Evolutionary conservation across 257 asterid genomes (phyloP).

Genomic region (Ligustrum vulgare): DNA sequence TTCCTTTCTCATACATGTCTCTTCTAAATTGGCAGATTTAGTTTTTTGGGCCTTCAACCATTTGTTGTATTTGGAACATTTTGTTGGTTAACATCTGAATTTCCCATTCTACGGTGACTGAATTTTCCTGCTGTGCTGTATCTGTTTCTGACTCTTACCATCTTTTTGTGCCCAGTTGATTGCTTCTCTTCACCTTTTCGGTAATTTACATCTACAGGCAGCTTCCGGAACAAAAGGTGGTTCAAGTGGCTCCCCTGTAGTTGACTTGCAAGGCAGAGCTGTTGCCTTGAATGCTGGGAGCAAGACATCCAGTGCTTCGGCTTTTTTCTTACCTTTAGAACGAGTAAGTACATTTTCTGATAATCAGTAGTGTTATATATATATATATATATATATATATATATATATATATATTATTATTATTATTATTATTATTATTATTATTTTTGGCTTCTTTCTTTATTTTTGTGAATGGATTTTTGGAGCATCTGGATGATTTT

Average conservation of each 20-base stretch:
- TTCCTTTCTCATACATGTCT: neutral
- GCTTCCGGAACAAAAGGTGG: conserved; percentile 99
- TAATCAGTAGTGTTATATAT: neutral
- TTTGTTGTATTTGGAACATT: neutral
- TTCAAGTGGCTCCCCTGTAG: conserved; percentile 99
- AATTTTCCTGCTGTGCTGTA: conserved; percentile 12
- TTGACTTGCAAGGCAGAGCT: conserved; percentile 98
- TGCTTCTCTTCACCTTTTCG: conserved; percentile 8
- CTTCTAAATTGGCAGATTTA: conserved; percentile 5
- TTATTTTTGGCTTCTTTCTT: neutral
- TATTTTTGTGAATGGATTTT: conserved; percentile 1
- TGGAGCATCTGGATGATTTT: neutral
- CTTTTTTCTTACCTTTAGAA: conserved; percentile 96
- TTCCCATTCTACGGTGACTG: conserved; percentile 5
- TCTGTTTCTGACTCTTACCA: conserved; percentile 10
- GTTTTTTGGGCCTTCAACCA: neutral
- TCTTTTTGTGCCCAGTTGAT: conserved; percentile 6
- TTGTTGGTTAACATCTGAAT: neutral
- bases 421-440: no score
- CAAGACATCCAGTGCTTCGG: conserved; percentile 96
- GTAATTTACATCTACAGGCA: conserved; percentile 50
- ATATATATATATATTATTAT: no score
- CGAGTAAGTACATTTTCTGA: conserved; percentile 52
- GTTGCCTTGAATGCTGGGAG: conserved; percentile 99
- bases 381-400: no score